Conservation (phyloP, 805 yeast genomes). For the Scheffersomyces ergatensis region DNA sequence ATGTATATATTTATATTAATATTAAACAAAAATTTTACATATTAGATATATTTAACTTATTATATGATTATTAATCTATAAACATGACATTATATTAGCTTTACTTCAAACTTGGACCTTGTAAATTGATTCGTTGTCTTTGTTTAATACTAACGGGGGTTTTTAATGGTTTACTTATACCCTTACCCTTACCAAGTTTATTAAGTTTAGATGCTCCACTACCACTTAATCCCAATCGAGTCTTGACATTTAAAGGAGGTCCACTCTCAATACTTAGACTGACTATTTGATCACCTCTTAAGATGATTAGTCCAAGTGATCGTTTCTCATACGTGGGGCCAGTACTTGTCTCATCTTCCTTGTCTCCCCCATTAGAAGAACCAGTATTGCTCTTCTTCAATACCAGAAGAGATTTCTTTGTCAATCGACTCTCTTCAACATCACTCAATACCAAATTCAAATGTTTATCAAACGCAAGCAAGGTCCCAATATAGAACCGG, state of each 20-base stretch:
- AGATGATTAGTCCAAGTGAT: slow-evolving; percentile 72
- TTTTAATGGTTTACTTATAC: slow-evolving; percentile 33
- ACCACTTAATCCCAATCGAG: slow-evolving; percentile 13
- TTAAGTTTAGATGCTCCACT: too few relatives aligned
- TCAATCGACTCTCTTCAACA: slow-evolving; percentile 76
- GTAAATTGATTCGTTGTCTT: slow-evolving; percentile 2
- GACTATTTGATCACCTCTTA: slow-evolving; percentile 86
- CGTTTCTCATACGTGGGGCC: slow-evolving; percentile 51
- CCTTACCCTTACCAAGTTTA: slow-evolving; percentile 18
- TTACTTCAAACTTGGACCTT: not conserved
- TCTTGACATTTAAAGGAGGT: slow-evolving; percentile 46
- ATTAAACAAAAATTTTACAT: too few relatives aligned
- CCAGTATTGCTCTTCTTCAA: slow-evolving; percentile 21
- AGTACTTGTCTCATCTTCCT: too few relatives aligned
- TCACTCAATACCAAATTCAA: slow-evolving; percentile 85
- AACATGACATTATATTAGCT: not conserved
- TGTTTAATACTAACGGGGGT: slow-evolving; percentile 27
- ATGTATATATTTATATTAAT: not conserved
- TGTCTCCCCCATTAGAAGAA: slow-evolving; percentile 23
- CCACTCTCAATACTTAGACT: slow-evolving; percentile 65
- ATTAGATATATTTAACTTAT: too few relatives aligned
- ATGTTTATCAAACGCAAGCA: slow-evolving; percentile 85
- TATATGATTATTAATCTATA: too few relatives aligned
- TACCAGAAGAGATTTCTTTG: slow-evolving; percentile 53
- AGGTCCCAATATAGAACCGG: slow-evolving; percentile 72